Percentiles rank a stretch among this genome's conserved stretches.
Evolutionary conservation across 2,329 filamentous ascomycete species (phyloP).

Genomic region (Arthrobotrys megalospora): DNA sequence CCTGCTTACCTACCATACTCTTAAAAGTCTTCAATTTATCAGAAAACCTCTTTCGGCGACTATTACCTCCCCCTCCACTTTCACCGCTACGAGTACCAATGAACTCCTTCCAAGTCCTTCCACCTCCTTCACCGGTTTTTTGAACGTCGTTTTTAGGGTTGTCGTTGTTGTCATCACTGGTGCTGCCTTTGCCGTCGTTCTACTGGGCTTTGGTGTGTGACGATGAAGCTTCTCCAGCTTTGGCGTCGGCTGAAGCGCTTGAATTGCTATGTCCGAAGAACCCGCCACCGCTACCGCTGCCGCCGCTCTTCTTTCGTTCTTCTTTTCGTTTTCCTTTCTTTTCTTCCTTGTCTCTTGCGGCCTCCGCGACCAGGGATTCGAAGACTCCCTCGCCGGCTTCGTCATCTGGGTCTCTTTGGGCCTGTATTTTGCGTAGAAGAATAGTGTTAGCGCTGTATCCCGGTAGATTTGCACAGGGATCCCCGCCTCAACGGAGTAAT

Average conservation of each 20-base stretch:
- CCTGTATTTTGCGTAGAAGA: conserved; percentile 71
- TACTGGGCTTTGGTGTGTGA: conserved; percentile 52
- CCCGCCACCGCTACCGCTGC: conserved; percentile 27
- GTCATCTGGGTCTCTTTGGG: conserved; percentile 90
- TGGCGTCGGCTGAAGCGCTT: conserved; percentile 35
- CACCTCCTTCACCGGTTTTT: conserved; percentile 8
- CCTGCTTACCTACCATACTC: conserved; percentile 4
- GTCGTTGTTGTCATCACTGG: conserved; percentile 2
- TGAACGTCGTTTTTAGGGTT: conserved; percentile 21
- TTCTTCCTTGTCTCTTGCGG: conserved; percentile 86
- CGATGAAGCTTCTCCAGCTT: conserved; percentile 32
- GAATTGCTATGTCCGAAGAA: conserved; percentile 54
- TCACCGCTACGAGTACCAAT: conserved; percentile 7
- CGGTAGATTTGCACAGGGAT: no score
- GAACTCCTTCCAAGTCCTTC: conserved; percentile 26
- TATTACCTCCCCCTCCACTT: not conserved
- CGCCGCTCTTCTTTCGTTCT: conserved; percentile 69
- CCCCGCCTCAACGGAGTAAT: no score
- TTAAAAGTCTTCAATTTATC: conserved; percentile 36
- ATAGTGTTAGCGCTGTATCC: not conserved
- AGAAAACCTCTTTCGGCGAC: conserved; percentile 7
- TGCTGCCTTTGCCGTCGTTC: conserved; percentile 27
- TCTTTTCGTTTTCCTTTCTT: conserved; percentile 80
- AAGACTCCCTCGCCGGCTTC: conserved; percentile 99
- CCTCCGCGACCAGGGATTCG: conserved; percentile 96